Evolutionary conservation across 306 rosid species (phyloP).

Genomic region (Boehmeria nivea): DNA sequence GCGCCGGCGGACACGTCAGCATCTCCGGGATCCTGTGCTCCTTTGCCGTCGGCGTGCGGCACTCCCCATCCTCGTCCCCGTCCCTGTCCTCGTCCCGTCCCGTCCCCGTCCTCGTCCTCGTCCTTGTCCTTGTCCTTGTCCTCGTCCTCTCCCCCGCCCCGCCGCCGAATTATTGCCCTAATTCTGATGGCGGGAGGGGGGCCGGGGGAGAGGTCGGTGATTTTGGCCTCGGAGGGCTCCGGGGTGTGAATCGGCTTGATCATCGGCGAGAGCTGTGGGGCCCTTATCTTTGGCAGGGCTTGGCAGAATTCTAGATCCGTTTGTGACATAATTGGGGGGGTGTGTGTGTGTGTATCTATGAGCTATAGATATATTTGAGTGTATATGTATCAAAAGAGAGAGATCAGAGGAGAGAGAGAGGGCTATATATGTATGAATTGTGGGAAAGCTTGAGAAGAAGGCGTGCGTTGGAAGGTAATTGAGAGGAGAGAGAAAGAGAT

Average conservation of each 20-base stretch:
- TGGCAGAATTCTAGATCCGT: conserved; percentile 41
- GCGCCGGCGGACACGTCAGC: conserved; percentile 49
- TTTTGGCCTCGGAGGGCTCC: not conserved
- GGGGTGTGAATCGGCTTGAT: conserved; percentile 17
- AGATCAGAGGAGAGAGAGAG: not conserved
- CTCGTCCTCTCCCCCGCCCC: not conserved
- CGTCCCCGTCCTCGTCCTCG: not conserved
- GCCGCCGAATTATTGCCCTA: not conserved
- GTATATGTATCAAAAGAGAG: not conserved
- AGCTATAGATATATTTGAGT: conserved; percentile 1
- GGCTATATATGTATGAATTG: not conserved
- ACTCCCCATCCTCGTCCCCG: not conserved
- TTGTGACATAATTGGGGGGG: conserved; percentile 21
- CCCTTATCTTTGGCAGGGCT: conserved; percentile 27
- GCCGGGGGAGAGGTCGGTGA: no score
- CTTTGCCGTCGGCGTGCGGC: conserved; percentile 43
- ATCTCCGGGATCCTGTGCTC: conserved; percentile 35
- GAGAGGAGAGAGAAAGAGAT: conserved; percentile 5
- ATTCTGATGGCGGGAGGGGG: not conserved
- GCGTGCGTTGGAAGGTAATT: conserved; percentile 36
- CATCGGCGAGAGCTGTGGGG: conserved; percentile 3
- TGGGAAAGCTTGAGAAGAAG: conserved; percentile 8
- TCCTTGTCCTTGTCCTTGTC: not conserved
- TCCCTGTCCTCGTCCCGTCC: not conserved
- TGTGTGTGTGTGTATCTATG: not conserved